Conservation (phyloP, 2,329 filamentous ascomycete species). For the Aspergillus bombycis region DNA sequence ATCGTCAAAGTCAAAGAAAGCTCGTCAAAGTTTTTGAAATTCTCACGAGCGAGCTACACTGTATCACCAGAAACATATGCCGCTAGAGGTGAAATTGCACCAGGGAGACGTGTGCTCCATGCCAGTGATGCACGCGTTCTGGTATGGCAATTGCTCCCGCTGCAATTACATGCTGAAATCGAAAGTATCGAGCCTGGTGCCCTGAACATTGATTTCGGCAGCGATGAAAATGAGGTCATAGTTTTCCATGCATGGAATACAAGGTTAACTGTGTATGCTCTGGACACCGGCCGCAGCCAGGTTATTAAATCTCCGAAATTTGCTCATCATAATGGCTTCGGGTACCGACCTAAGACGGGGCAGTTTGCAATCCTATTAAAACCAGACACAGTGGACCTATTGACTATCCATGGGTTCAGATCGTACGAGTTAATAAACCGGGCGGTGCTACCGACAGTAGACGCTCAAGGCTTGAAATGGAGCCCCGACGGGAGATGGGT, state of each 20-base stretch:
- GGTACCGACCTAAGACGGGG: conserved; percentile 43
- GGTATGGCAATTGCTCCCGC: conserved; percentile 41
- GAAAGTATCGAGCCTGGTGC: conserved; percentile 41
- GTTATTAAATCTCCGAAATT: conserved; percentile 47
- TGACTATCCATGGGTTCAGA: conserved; percentile 42
- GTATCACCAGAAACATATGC: background rate
- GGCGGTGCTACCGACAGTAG: conserved; percentile 51
- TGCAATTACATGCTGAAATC: conserved; percentile 44
- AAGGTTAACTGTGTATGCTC: conserved; percentile 40
- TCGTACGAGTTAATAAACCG: conserved; percentile 40
- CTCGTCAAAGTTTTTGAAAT: conserved; percentile 35
- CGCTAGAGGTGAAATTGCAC: conserved; percentile 12
- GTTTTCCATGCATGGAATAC: conserved; percentile 45
- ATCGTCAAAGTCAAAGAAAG: conserved; percentile 37
- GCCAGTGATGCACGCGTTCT: conserved; percentile 39
- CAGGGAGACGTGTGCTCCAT: conserved; percentile 37
- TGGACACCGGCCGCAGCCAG: conserved; percentile 39
- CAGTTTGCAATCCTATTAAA: conserved; percentile 46
- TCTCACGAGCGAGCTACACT: conserved; percentile 22
- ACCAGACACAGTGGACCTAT: conserved; percentile 40
- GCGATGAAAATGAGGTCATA: conserved; percentile 40
- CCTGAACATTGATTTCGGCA: conserved; percentile 44
- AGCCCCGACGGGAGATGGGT: conserved; percentile 64
- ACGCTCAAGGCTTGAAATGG: conserved; percentile 63
- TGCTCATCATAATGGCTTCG: conserved; percentile 38